These are phyloP conservation scores for Gastrolobium bilobum DNA, from an alignment of 306 rosid species.

Conservation along the genomic window DNA sequence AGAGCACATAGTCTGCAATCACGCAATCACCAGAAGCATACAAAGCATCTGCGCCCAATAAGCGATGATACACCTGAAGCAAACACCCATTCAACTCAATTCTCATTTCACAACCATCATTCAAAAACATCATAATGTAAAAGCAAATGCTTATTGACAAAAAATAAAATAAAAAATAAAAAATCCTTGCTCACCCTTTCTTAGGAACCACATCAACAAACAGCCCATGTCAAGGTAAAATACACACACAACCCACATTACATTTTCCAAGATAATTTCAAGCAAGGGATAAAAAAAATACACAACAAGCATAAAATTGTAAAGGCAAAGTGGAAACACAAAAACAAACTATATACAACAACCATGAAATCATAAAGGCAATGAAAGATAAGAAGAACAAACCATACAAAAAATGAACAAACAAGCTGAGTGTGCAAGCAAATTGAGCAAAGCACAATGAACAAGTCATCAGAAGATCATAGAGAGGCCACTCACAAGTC, in stretches of 20 bases:
- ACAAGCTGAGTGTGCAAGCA: not conserved
- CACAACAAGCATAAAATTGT: not conserved
- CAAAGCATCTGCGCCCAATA: conserved; percentile 98
- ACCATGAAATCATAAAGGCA: not conserved
- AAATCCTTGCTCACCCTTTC: conserved; percentile 41
- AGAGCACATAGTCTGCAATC: conserved; percentile 91
- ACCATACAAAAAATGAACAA: not conserved
- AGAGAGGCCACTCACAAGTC: not conserved
- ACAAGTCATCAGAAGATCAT: not conserved
- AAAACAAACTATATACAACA: not conserved
- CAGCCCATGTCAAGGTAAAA: not conserved
- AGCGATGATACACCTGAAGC: conserved; percentile 90
- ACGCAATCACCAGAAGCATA: conserved; percentile 97
- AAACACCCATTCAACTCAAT: conserved; percentile 90
- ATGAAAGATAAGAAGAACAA: not conserved
- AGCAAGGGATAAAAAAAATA: not conserved
- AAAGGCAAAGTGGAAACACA: not conserved
- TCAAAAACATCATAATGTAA: conserved; percentile 42
- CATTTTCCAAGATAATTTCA: conserved; percentile 8
- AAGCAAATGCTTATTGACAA: conserved; percentile 28
- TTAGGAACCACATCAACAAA: conserved; percentile 30
- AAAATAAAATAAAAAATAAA: not conserved
- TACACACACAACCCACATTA: not conserved
- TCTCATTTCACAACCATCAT: conserved; percentile 69
- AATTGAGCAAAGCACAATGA: not conserved